These are phyloP conservation scores for Coprinopsis cinerea DNA, from an alignment of 768 basidiomycete species.

Conservation along the genomic window DNA sequence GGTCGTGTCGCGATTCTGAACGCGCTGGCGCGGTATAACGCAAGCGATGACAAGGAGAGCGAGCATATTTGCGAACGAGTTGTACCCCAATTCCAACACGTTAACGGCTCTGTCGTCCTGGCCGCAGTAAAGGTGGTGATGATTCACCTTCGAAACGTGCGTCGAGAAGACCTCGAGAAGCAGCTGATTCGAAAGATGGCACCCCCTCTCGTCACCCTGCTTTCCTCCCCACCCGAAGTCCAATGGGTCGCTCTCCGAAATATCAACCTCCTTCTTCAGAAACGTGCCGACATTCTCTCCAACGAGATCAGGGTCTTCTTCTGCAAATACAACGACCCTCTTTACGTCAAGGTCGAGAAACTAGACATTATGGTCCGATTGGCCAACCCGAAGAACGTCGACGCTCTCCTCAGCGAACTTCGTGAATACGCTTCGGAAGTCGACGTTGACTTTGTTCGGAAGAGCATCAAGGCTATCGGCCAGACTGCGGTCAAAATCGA, in stretches of 20 bases:
- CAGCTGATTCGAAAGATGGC: constrained; percentile 95
- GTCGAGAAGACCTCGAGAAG: constrained; percentile 76
- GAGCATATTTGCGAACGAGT: constrained; percentile 99
- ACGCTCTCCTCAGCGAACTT: constrained; percentile 89
- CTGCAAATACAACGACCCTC: constrained; percentile 99
- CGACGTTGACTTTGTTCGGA: constrained; percentile 96
- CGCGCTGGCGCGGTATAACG: constrained; percentile 76
- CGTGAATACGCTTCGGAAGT: constrained; percentile 99
- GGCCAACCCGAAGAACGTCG: constrained; percentile 87
- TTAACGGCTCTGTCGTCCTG: constrained; percentile 93
- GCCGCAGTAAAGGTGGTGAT: constrained; percentile 97
- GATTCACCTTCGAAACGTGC: constrained; percentile 89
- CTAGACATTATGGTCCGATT: constrained; percentile 97
- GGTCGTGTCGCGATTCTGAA: constrained; percentile 91
- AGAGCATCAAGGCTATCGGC: constrained; percentile 93
- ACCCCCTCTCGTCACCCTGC: constrained; percentile 89
- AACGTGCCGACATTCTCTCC: constrained; percentile 80
- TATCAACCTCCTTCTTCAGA: constrained; percentile 94
- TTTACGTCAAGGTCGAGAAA: constrained; percentile 99
- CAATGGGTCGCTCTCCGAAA: constrained; percentile 98
- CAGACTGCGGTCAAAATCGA: constrained; percentile 97
- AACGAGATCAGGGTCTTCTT: constrained; percentile 99
- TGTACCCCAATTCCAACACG: constrained; percentile 97
- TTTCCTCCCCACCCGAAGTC: constrained; percentile 94
- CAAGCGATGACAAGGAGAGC: constrained; percentile 87